Base-by-base conservation (phyloP, 768 basidiomycete species). In the Boletus tomentosulus region DNA sequence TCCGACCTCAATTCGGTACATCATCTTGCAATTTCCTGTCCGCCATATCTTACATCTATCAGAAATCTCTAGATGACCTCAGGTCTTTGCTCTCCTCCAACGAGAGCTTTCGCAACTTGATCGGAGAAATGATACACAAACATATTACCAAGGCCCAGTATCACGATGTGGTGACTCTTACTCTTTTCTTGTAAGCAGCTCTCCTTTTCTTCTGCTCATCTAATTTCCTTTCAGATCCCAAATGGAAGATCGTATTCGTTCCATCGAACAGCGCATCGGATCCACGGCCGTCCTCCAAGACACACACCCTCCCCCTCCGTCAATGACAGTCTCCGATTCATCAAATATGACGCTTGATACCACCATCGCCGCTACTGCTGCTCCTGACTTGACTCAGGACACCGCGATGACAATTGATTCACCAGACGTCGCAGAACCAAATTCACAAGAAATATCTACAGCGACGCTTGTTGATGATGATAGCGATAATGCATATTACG, bases 401-500 rank as follows among this genome's bases (percentile, higher is more conserved):
- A 48, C 39, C 1, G 37, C 53, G 0, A 49, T 58, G 35, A 35
- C 51, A 3, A 13, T 49, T 3, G 53, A 59, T 51, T 59, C 57
- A 0, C 55, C 57, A 15, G 53, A 57, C 10, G 39, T 62, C n/a
- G 50, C 51, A 42, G 58, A 66, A 31, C 50, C 65, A 13, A 65
- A 69, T 8, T 57, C 69, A 9, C 51, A 35, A 5, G 61, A 69
- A 15, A 2, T 51, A 6, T 67, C 63, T 0, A 41, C 52, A 15
- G 43, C 50, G 11, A 66, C 60, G 0, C 53, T 71, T 10, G 53
- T 60, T 11, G 64, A 65, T 41, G 62, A 59, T 28, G 71, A 69
- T 35, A 75, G 73, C 49, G 82, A 83, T 43, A 78, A 78, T 19
- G 72, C 70, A 10, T 73, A 77, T 33, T 84, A 81, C 77, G 73